Conservation (phyloP, 179 eudicot genomes). For the Amaranthus tricolor region DNA sequence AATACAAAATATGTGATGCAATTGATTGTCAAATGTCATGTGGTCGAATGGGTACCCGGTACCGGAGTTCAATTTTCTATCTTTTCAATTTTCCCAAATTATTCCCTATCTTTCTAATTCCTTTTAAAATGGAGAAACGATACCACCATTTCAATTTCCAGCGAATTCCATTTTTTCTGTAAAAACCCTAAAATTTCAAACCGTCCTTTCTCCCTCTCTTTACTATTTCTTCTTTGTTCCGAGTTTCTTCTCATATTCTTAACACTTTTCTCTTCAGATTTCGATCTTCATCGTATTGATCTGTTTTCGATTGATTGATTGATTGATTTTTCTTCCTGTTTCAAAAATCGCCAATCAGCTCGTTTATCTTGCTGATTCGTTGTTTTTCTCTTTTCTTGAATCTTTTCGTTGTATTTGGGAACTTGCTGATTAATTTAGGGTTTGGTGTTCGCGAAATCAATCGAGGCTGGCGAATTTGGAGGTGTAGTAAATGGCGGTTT, state of each 20-base stretch:
- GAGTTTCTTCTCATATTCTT: constrained; percentile 6
- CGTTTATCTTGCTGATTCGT: not conserved
- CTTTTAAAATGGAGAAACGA: constrained; percentile 21
- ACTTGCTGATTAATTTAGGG: not conserved
- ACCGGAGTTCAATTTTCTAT: not conserved
- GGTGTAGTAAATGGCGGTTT: constrained; percentile 70
- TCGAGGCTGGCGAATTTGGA: constrained; percentile 56
- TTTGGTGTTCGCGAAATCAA: constrained; percentile 16
- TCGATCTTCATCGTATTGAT: constrained; percentile 14
- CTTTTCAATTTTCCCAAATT: not conserved
- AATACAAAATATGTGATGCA: too few species aligned
- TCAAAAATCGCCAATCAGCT: constrained; percentile 9
- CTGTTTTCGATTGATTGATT: constrained; percentile 18
- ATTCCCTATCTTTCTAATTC: not conserved
- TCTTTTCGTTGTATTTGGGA: not conserved
- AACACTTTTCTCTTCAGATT: constrained; percentile 3
- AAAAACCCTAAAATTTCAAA: constrained; percentile 48
- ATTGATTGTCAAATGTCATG: too few species aligned
- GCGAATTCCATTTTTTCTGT: constrained; percentile 24
- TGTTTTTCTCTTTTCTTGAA: not conserved
- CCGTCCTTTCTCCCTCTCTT: not conserved
- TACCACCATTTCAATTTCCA: constrained; percentile 6
- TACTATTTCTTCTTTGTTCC: not conserved
- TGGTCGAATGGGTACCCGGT: not conserved
- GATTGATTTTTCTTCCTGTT: not conserved